Evolutionary conservation across 305 asterid genomes (phyloP).

Genomic region (Solanum hybrid): DNA sequence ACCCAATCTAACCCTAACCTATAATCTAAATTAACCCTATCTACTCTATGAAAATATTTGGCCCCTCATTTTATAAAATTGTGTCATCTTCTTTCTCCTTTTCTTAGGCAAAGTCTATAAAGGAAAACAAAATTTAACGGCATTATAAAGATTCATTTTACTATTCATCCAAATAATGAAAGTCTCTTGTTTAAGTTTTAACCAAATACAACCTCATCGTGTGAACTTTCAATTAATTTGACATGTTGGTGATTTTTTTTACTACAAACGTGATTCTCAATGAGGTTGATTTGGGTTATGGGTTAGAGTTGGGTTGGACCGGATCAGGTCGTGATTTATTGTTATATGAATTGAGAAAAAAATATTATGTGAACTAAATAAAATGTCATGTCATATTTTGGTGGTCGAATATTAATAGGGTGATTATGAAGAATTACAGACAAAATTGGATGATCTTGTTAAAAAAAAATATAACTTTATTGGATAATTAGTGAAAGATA

Average conservation of each 20-base stretch:
- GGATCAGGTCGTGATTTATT: neutral
- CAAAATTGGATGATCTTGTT: too few relatives aligned
- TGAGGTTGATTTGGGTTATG: neutral
- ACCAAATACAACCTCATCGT: neutral
- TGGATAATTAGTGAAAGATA: too few relatives aligned
- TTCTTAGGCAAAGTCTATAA: neutral
- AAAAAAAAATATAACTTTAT: too few relatives aligned
- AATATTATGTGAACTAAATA: too few relatives aligned
- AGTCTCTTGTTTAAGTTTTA: neutral
- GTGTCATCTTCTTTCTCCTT: neutral
- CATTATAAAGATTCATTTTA: neutral
- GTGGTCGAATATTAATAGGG: too few relatives aligned
- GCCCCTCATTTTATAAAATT: too few relatives aligned
- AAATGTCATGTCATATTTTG: too few relatives aligned
- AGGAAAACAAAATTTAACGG: neutral
- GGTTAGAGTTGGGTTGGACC: neutral
- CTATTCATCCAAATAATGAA: neutral
- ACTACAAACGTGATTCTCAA: neutral
- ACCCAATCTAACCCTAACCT: neutral
- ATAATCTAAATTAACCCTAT: neutral
- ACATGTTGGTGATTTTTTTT: neutral
- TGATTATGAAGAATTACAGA: too few relatives aligned
- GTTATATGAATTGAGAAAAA: too few relatives aligned
- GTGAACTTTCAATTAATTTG: neutral
- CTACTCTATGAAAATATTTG: too few relatives aligned